Evolutionary conservation across 805 yeast genomes (phyloP).

Genomic region (Isabelozyma pseudorhagii): DNA sequence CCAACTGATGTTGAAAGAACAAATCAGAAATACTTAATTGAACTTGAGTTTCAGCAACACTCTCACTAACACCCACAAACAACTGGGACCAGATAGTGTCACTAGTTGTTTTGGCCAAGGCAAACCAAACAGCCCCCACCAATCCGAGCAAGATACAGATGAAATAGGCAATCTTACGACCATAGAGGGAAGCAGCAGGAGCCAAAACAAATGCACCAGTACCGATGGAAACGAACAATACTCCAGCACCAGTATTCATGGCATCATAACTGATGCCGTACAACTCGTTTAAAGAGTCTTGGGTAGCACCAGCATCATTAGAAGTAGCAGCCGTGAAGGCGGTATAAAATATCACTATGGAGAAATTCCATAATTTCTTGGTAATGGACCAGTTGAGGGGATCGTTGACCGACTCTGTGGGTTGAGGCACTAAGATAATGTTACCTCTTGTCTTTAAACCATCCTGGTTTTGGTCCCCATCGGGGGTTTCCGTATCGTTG

Average conservation of each 20-base stretch:
- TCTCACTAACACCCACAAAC: slow-evolving; percentile 37
- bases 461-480: slow-evolving; percentile 2
- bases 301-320: slow-evolving; percentile 48
- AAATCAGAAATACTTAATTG: slow-evolving; percentile 35
- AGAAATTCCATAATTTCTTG: slow-evolving; percentile 37
- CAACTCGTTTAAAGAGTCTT: slow-evolving; percentile 39
- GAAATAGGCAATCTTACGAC: slow-evolving; percentile 42
- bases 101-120: slow-evolving; percentile 26
- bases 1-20: slow-evolving; percentile 43
- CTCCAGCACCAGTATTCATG: slow-evolving; percentile 50
- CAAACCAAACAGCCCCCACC: slow-evolving; percentile 46
- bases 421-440: slow-evolving; percentile 45
- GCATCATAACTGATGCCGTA: slow-evolving; percentile 44
- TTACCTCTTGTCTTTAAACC: slow-evolving; percentile 19
- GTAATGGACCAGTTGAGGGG: slow-evolving; percentile 42
- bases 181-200: slow-evolving; percentile 43
- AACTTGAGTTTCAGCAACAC: slow-evolving; percentile 44
- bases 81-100: slow-evolving; percentile 49
- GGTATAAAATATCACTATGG: slow-evolving; percentile 38
- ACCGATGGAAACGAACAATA: slow-evolving; percentile 44
- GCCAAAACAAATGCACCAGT: slow-evolving; percentile 42
- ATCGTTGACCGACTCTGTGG: slow-evolving; percentile 48
- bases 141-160: slow-evolving; percentile 38
- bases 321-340: slow-evolving; percentile 50
- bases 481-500: background rate